Conservation (phyloP, 192 early-diverging fungal genomes). For the Ambispora gerdemannii region DNA sequence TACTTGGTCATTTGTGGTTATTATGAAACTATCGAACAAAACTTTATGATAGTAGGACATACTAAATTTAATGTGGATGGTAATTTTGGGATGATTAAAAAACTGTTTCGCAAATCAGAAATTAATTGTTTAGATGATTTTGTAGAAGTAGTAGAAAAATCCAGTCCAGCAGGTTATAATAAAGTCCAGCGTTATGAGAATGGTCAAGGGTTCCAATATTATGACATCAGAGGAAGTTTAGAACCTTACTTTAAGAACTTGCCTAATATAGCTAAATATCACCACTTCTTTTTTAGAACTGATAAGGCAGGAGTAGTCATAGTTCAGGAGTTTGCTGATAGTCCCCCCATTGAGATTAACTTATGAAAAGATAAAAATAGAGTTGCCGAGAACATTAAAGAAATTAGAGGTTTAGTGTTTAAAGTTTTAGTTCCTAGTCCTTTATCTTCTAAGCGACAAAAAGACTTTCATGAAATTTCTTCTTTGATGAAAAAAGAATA, state of each 20-base stretch:
- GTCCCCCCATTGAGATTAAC: background rate
- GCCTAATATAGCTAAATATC: background rate
- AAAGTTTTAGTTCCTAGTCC: background rate
- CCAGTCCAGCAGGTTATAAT: constrained; percentile 16
- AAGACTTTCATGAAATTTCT: background rate
- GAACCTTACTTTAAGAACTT: constrained; percentile 10
- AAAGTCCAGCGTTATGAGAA: constrained; percentile 12
- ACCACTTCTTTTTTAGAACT: constrained; percentile 2
- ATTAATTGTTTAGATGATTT: constrained; percentile 26
- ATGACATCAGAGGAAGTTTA: background rate
- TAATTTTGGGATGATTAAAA: constrained; percentile 30
- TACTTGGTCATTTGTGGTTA: constrained; percentile 14
- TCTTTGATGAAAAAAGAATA: too few species aligned
- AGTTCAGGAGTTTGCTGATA: background rate
- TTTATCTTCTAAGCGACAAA: background rate
- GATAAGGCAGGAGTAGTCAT: constrained; percentile 17
- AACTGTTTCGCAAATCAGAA: constrained; percentile 12
- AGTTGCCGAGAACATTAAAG: background rate
- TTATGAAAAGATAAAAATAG: background rate
- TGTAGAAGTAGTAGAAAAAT: constrained; percentile 19
- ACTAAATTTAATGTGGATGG: constrained; percentile 34
- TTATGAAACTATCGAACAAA: constrained; percentile 24
- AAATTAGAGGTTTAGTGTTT: background rate
- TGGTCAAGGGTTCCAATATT: constrained; percentile 13
- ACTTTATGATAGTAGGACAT: constrained; percentile 21